Evolutionary conservation across 2,329 filamentous ascomycete species (phyloP).

Genomic region (Diplodia mutila): DNA sequence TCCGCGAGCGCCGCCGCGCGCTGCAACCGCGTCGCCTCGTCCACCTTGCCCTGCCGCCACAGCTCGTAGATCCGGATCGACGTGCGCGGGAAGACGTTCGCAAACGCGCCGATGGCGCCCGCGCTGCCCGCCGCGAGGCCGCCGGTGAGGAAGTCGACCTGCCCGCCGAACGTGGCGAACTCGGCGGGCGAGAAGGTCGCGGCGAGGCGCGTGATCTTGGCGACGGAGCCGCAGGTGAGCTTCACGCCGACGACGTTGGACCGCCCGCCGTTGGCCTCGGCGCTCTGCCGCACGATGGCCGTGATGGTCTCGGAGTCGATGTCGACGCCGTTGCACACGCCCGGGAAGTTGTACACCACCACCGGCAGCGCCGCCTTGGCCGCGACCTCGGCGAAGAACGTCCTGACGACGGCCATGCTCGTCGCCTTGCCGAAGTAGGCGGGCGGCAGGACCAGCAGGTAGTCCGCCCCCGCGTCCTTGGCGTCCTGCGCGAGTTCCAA

Average conservation of each 20-base stretch:
- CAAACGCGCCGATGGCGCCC: slow-evolving; percentile 53
- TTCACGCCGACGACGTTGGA: slow-evolving; percentile 64
- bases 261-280: slow-evolving; percentile 45
- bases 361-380: slow-evolving; percentile 64
- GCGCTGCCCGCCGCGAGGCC: slow-evolving; percentile 57
- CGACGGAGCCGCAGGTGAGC: slow-evolving; percentile 73
- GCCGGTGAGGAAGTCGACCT: slow-evolving; percentile 70
- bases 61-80: slow-evolving; percentile 63
- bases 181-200: slow-evolving; percentile 50
- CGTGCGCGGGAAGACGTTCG: slow-evolving; percentile 53
- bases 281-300: slow-evolving; percentile 29
- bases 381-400: slow-evolving; percentile 56
- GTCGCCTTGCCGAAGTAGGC: slow-evolving; percentile 45
- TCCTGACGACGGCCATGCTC: slow-evolving; percentile 44
- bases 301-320: slow-evolving; percentile 69
- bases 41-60: slow-evolving; percentile 59
- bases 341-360: slow-evolving; percentile 75
- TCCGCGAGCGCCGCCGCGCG: too few species aligned
- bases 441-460: slow-evolving; percentile 49
- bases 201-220: slow-evolving; percentile 68
- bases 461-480: slow-evolving; percentile 45
- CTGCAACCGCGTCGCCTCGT: slow-evolving; percentile 62
- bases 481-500: slow-evolving; percentile 50
- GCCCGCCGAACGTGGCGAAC: slow-evolving; percentile 72
- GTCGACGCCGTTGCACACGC: slow-evolving; percentile 60